Conservation (phyloP, 1,284 basidiomycete genomes). For the Schizopora paradoxa region DNA sequence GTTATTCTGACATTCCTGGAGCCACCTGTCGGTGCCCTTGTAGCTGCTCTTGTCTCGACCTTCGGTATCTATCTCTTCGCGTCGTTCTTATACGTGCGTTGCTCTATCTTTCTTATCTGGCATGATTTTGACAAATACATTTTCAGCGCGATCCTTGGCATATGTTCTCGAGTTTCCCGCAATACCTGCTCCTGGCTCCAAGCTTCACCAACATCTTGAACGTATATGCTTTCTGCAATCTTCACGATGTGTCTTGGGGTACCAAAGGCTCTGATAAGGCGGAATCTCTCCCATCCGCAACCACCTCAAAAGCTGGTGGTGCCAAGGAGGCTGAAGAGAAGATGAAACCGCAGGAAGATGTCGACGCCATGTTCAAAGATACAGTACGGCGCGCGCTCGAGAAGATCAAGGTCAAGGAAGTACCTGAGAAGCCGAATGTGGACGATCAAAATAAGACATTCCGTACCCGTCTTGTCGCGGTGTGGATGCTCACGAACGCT, state of each 20-base stretch:
- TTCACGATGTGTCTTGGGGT: conserved; percentile 92
- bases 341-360: conserved; percentile 76
- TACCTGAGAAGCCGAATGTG: conserved; percentile 76
- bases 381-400: conserved; percentile 91
- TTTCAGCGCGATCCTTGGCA: conserved; percentile 92
- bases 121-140: conserved; percentile 15
- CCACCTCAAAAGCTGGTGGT: conserved; percentile 69
- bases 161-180: conserved; percentile 94
- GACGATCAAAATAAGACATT: conserved; percentile 94
- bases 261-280: conserved; percentile 96
- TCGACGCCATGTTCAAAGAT: conserved; percentile 90
- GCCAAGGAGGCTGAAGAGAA: conserved; percentile 80
- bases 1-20: conserved; percentile 57
- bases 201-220: conserved; percentile 94
- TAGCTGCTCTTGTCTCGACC: conserved; percentile 86
- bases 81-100: conserved; percentile 84
- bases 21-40: conserved; percentile 76
- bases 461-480: conserved; percentile 81
- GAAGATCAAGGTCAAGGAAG: conserved; percentile 69
- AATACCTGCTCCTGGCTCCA: conserved; percentile 86
- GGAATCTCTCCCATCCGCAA: conserved; percentile 88
- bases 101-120: background rate
- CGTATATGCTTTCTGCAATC: conserved; percentile 94
- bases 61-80: conserved; percentile 84
- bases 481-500: conserved; percentile 86